Conservation (phyloP, 2,329 filamentous ascomycete species). For the Neopestalotiopsis sp. region DNA sequence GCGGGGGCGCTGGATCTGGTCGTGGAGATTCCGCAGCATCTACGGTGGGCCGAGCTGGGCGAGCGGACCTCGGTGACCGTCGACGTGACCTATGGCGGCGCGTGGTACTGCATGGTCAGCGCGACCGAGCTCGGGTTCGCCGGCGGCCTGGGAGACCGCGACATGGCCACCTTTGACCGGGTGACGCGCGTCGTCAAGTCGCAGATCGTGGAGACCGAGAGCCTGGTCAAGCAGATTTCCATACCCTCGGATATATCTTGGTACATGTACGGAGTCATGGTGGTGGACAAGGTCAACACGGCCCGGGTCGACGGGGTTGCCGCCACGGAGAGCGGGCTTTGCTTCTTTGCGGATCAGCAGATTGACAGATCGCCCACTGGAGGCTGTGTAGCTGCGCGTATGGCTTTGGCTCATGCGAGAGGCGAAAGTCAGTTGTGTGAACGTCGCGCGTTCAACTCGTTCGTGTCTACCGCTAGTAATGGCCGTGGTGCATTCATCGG, state of each 20-base stretch:
- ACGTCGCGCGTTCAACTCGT: background rate
- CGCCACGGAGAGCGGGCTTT: background rate
- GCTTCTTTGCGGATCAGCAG: background rate
- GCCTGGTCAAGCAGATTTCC: background rate
- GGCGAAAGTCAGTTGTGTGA: background rate
- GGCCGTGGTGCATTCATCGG: background rate
- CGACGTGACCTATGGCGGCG: background rate
- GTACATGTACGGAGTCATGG: slow-evolving; percentile 1
- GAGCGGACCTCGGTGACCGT: background rate
- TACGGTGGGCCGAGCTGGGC: background rate
- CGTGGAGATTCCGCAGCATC: background rate
- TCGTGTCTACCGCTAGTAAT: background rate
- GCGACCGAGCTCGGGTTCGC: background rate
- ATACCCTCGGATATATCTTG: background rate
- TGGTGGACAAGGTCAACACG: background rate
- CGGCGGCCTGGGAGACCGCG: background rate
- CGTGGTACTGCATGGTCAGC: slow-evolving; percentile 5
- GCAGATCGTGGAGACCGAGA: background rate
- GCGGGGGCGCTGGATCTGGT: slow-evolving; percentile 2
- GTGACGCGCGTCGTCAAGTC: background rate
- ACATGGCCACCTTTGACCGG: background rate
- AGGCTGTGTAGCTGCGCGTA: slow-evolving; percentile 2
- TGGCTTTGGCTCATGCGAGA: slow-evolving; percentile 1
- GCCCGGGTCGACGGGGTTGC: background rate
- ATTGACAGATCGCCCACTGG: slow-evolving; percentile 7